Base-by-base conservation (phyloP, 768 basidiomycete genomes). In the Podaxis pistillaris region DNA sequence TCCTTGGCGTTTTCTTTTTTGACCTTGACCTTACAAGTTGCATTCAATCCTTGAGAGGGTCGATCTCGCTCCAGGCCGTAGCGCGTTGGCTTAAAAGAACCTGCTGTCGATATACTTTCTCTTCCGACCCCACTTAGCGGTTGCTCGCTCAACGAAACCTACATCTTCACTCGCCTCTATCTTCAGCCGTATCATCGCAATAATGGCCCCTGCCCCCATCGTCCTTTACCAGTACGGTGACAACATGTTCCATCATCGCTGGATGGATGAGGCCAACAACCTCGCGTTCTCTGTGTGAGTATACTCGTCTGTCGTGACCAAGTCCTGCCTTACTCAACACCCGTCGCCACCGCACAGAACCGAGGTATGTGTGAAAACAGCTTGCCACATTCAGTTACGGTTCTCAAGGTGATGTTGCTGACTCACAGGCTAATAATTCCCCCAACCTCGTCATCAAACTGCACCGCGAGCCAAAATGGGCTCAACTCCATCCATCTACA, bases 391-490 rank as follows among this genome's bases (percentile, higher is more conserved):
- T 22, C 22, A 24, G 50, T 53, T n/a, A 13, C 22, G 6, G 11
- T 38, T 60, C 28, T 19, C n/a, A 19, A 50, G 24, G 11, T 28
- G 6, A n/a, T 19, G 24, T 30, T 19, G 33, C 52, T 44, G 37
- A 40, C 51, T 58, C 30, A 33, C 38, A 57, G 56, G 56, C 46
- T 15, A 52, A 24, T 12, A 52, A 52, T 55, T 26, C 40, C 40
- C 56, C 62, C 60, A 65, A 65, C 64, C 64, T 60, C 68, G 65
- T 68, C 56, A 64, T 60, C 65, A 89, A 86, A 86, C 81, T 60
- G 53, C 82, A 80, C 19, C 75, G 79, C 61, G 78, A 74, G 55
- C 86, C 88, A 22, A 90, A 89, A 22, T 92, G 91, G 90, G 78
- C 84, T 24, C 81, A 85, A 67, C 86, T 85, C 60, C 86, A 90